Evolutionary conservation across 2,329 filamentous ascomycete species (phyloP), one percentile per base, ranked within the genome.

Genomic region (Parascedosporium putredinis): DNA sequence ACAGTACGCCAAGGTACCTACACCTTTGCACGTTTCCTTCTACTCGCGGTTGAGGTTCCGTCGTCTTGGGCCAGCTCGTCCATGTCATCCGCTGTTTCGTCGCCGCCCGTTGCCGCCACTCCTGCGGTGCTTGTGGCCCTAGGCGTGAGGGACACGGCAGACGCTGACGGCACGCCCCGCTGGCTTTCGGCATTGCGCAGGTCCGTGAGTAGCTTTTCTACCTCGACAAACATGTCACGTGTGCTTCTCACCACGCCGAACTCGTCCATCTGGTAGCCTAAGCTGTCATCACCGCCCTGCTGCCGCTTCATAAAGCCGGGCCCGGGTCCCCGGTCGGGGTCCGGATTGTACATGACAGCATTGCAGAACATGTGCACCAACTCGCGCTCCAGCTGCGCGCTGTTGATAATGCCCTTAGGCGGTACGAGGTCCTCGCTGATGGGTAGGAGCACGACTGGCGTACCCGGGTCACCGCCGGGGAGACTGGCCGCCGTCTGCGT

Each of bases 361-460:
- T 97, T 97, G 56, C 89, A 88, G 64, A 97, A 95, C 87, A 97
- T 96, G 58, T 94, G 86, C 58, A 94, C 88, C 9, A 97, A 72
- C 64, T 97, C 91, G 56, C 89, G 88, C 66, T 97, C 91, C 14
- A 97, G 75, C 63, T 97, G 93, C 1, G 85, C 81, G 47, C 86
- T 90, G 65, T 97, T 97, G 65, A 97, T 87, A 58, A 97, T 95
- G 18, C 83, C 88, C 58, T 83, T 87, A 0, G 93, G 91, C 2
- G 91, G 88, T 2, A 91, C 75, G 23, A 95, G 72, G 51, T 96
- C 88, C 46, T 83, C 77, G 2, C 79, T 84, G 51, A 86, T 76
- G 7, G 86, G 81, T 5, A 91, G 68, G 72, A 76, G 79, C 18
- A 86, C 70, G 51, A 69, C 75, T 5, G 75, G 70, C 2, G 72